A percentile compares a stretch with the other conserved stretches of the same genome.
Conservation (phyloP, 139 green algal genomes). For the Mychonastes homosphaera region DNA sequence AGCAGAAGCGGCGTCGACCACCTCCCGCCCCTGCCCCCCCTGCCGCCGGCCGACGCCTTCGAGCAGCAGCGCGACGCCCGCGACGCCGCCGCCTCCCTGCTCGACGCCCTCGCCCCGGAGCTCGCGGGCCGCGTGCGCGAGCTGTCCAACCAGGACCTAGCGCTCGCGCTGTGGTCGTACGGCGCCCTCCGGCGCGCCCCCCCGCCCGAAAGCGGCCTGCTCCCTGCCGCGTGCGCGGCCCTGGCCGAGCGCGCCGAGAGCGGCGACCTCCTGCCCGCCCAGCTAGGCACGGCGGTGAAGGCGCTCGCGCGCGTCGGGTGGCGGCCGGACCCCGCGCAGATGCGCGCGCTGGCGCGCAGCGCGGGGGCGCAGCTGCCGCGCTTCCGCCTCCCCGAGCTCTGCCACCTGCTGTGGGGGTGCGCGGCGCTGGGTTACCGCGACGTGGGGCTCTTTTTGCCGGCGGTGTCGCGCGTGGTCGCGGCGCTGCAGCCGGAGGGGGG, state of each 20-base stretch:
- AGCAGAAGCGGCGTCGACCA: no score
- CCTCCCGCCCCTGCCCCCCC: no score
- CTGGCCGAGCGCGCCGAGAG: slow-evolving; percentile 4
- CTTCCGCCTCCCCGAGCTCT: slow-evolving; percentile 11
- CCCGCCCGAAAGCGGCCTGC: slow-evolving; percentile 1
- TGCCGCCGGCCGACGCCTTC: no score
- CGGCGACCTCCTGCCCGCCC: slow-evolving; percentile 19
- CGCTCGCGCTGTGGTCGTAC: slow-evolving; percentile 15
- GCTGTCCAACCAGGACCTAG: slow-evolving; percentile 20
- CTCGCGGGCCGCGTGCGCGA: no score
- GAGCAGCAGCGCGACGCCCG: no score
- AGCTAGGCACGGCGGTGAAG: slow-evolving; percentile 14
- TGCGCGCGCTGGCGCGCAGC: slow-evolving; percentile 3
- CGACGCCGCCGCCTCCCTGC: no score
- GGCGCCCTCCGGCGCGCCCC: slow-evolving; percentile 10
- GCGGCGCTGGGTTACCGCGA: slow-evolving; percentile 13
- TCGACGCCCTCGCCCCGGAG: no score
- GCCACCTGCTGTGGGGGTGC: slow-evolving; percentile 21
- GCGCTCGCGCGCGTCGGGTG: slow-evolving; percentile 6
- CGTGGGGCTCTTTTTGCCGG: slow-evolving; percentile 9
- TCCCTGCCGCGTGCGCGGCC: slow-evolving; percentile 2
- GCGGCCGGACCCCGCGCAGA: slow-evolving; percentile 11
- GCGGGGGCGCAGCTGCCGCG: slow-evolving; percentile 8
- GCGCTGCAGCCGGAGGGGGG: not conserved
- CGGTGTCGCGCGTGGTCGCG: slow-evolving; percentile 1